phyloP scores from a whole-genome alignment of 305 asterid species.

The Lippia alba region DNA sequence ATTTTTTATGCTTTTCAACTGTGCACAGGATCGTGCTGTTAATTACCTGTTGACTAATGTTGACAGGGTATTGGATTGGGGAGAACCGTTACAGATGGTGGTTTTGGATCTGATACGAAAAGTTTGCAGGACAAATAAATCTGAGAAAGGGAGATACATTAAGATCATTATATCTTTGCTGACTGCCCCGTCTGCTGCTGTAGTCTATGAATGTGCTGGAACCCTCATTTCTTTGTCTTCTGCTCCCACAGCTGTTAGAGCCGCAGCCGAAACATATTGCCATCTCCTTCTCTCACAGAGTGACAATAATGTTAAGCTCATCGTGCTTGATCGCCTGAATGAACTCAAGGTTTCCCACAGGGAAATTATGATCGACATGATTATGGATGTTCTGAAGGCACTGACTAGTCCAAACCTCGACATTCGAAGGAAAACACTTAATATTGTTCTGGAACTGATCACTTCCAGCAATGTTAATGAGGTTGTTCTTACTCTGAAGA shows the following conservation, averaged over 20 bases:
- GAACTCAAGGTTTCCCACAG: conserved; percentile 86
- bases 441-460: conserved; percentile 91
- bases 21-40: conserved; percentile 93
- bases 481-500: conserved; percentile 93
- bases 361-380: conserved; percentile 90
- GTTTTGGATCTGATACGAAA: conserved; percentile 90
- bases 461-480: conserved; percentile 90
- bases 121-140: conserved; percentile 94
- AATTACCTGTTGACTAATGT: conserved; percentile 85
- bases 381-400: conserved; percentile 98
- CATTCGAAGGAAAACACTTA: conserved; percentile 89
- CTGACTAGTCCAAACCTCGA: conserved; percentile 94
- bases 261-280: conserved; percentile 95
- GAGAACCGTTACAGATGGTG: conserved; percentile 92
- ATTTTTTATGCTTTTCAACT: conserved; percentile 93
- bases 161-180: conserved; percentile 88
- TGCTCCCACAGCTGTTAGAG: conserved; percentile 96
- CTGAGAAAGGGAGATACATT: conserved; percentile 91
- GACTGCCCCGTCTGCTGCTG: conserved; percentile 95
- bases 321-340: conserved; percentile 89
- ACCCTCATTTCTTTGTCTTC: conserved; percentile 96
- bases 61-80: conserved; percentile 95
- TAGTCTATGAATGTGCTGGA: conserved; percentile 95
- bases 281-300: conserved; percentile 97
- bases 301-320: conserved; percentile 93